Percentiles rank a stretch among this genome's conserved stretches.
Evolutionary conservation across 2,329 filamentous ascomycete genomes (phyloP).

Genomic region (Fusarium pseudonygamai): DNA sequence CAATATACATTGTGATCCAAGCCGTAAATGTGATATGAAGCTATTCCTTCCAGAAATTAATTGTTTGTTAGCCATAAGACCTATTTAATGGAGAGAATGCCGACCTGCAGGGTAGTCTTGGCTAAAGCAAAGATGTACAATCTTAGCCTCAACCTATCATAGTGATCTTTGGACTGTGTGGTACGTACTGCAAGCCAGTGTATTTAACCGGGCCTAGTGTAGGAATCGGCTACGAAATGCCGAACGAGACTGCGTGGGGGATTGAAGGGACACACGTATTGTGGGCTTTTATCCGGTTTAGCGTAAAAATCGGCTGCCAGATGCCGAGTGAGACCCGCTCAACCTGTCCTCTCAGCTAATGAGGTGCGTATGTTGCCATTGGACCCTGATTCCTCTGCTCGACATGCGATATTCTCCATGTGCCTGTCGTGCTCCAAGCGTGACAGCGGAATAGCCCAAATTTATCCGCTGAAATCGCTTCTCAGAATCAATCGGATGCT

Average conservation of each 20-base stretch:
- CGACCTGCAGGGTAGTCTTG: not conserved
- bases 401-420: not conserved
- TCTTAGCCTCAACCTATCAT: not conserved
- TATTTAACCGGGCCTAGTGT: not conserved
- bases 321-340: not conserved
- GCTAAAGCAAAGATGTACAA: not conserved
- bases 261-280: not conserved
- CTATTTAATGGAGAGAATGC: not conserved
- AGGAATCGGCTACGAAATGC: not conserved
- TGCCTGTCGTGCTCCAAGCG: not conserved
- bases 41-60: not conserved
- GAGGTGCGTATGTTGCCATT: not conserved
- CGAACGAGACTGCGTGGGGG: not conserved
- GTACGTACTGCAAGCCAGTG: not conserved
- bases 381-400: not conserved
- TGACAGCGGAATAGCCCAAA: not conserved
- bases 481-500: not conserved
- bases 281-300: not conserved
- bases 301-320: not conserved
- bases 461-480: not conserved
- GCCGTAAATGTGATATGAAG: not conserved
- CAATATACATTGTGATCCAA: accelerated
- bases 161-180: too few relatives aligned
- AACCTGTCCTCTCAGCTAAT: not conserved
- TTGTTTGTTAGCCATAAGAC: not conserved